phyloP scores from a whole-genome alignment of 1,284 basidiomycete genomes.

The Kalmanozyma brasiliensis region DNA sequence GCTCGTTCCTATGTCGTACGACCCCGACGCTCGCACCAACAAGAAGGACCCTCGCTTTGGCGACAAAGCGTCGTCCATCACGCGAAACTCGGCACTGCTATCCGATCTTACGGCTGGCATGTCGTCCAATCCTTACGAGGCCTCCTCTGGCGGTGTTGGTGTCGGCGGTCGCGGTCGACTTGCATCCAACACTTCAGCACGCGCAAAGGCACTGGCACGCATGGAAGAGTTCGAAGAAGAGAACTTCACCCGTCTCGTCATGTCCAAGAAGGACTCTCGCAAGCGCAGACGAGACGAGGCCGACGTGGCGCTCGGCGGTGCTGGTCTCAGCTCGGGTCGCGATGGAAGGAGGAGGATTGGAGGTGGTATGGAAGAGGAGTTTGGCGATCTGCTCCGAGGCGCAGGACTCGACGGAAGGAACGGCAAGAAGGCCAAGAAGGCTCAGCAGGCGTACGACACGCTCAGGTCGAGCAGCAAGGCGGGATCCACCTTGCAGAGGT shows the following conservation, averaged over 20 bases:
- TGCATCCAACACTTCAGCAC: constrained; percentile 69
- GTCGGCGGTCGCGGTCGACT: constrained; percentile 46
- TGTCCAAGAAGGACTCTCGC: constrained; percentile 88
- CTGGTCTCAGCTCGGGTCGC: constrained; percentile 55
- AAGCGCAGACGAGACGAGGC: constrained; percentile 86
- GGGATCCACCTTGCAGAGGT: constrained; percentile 33
- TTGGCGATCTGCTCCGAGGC: constrained; percentile 63
- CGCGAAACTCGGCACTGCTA: constrained; percentile 60
- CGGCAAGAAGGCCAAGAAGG: constrained; percentile 52
- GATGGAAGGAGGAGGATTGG: constrained; percentile 56
- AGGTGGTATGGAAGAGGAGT: constrained; percentile 66
- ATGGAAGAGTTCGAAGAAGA: constrained; percentile 94
- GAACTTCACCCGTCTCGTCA: constrained; percentile 89
- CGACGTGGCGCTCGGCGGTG: constrained; percentile 84
- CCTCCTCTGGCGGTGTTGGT: constrained; percentile 59
- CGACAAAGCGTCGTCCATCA: constrained; percentile 27
- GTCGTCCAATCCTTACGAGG: constrained; percentile 65
- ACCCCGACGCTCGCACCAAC: constrained; percentile 73
- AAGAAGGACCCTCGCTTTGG: constrained; percentile 68
- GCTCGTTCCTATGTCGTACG: constrained; percentile 90
- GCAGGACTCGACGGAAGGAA: constrained; percentile 41
- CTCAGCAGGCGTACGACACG: constrained; percentile 37
- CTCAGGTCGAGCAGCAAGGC: constrained; percentile 34
- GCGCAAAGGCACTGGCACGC: constrained; percentile 80
- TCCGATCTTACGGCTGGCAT: constrained; percentile 62